Evolutionary conservation across 2,329 filamentous ascomycete genomes (phyloP).

Genomic region (Fusarium mangiferae): DNA sequence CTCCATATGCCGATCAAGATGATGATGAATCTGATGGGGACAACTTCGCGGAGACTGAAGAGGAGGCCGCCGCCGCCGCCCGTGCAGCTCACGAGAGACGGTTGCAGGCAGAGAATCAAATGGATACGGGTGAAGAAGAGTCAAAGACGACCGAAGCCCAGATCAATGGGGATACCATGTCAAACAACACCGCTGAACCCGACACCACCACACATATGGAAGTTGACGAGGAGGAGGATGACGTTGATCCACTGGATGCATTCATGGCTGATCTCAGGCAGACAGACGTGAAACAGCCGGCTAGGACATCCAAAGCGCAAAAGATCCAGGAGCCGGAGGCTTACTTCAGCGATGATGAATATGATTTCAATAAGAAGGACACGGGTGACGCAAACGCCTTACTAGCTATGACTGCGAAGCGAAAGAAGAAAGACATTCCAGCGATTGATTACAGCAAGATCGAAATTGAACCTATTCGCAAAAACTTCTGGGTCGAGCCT

Average conservation of each 20-base stretch:
- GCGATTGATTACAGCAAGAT: slow-evolving; percentile 87
- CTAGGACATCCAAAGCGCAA: slow-evolving; percentile 51
- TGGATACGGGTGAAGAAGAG: slow-evolving; percentile 55
- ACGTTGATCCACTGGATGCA: slow-evolving; percentile 92
- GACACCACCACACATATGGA: slow-evolving; percentile 62
- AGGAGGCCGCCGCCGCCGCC: slow-evolving; percentile 86
- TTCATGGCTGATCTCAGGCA: slow-evolving; percentile 83
- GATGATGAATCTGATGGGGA: slow-evolving; percentile 80
- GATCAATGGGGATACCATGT: slow-evolving; percentile 41
- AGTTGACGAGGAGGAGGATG: slow-evolving; percentile 71
- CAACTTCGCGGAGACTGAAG: slow-evolving; percentile 83
- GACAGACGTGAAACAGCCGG: slow-evolving; percentile 60
- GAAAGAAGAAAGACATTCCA: slow-evolving; percentile 96
- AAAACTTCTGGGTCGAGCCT: slow-evolving; percentile 95
- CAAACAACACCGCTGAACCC: slow-evolving; percentile 39
- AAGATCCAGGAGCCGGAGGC: slow-evolving; percentile 78
- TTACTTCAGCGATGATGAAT: slow-evolving; percentile 89
- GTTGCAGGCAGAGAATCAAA: slow-evolving; percentile 60
- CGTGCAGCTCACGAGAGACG: slow-evolving; percentile 87
- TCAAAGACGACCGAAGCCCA: slow-evolving; percentile 43
- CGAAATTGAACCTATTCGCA: slow-evolving; percentile 85
- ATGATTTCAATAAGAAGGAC: slow-evolving; percentile 61
- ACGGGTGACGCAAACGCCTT: slow-evolving; percentile 59
- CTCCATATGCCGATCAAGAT: slow-evolving; percentile 70
- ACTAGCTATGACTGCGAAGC: slow-evolving; percentile 68